These are phyloP conservation scores for Cercospora berteroae DNA, from an alignment of 2,329 filamentous ascomycete genomes.

Conservation along the genomic window DNA sequence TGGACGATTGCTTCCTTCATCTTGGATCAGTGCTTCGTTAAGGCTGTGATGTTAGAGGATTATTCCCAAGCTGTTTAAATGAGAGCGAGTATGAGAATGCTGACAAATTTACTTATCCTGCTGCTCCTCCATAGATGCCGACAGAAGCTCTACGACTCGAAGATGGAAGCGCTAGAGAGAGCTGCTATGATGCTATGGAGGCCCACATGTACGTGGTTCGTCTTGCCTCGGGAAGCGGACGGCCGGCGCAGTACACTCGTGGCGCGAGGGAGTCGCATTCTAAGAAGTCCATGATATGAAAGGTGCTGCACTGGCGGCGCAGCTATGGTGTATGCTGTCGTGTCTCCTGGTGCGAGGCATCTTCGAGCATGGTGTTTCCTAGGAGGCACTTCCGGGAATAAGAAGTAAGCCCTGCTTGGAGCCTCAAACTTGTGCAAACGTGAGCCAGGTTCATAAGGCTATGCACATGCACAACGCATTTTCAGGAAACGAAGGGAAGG, in stretches of 20 bases:
- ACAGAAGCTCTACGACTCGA: constrained; percentile 17
- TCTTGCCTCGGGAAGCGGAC: background rate
- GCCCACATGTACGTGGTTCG: background rate
- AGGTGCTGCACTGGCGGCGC: too few relatives aligned
- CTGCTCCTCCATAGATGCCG: background rate
- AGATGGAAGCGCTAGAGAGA: background rate
- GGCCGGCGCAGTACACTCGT: too few relatives aligned
- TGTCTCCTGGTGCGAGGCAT: too few relatives aligned
- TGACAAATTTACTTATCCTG: constrained; percentile 22
- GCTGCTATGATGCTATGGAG: constrained; percentile 7
- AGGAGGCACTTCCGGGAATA: too few relatives aligned
- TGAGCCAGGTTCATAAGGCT: too few relatives aligned
- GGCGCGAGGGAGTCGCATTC: too few relatives aligned
- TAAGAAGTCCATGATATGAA: too few relatives aligned
- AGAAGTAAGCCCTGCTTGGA: too few relatives aligned
- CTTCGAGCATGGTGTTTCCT: too few relatives aligned
- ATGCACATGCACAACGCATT: too few relatives aligned
- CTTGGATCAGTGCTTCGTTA: background rate
- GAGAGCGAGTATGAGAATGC: background rate
- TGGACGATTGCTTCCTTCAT: constrained; percentile 42
- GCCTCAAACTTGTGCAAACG: too few relatives aligned
- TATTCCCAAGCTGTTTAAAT: background rate
- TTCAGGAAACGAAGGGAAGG: background rate
- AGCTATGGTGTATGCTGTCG: too few relatives aligned
- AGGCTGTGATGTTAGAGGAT: background rate